Evolutionary conservation across 2,329 filamentous ascomycete species (phyloP).

Genomic region (Beauveria bassiana): DNA sequence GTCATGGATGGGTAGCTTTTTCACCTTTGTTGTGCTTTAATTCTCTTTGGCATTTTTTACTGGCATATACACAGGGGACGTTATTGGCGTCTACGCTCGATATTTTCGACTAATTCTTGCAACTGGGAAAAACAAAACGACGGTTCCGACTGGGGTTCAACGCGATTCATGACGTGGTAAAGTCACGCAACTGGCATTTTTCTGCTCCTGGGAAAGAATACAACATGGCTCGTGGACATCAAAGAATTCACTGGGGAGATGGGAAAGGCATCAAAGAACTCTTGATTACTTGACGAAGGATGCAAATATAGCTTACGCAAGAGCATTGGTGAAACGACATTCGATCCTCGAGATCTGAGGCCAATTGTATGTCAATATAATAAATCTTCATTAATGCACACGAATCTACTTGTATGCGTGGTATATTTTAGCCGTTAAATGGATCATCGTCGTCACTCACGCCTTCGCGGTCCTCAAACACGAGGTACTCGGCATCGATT

Average conservation of each 20-base stretch:
- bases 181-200: neutral
- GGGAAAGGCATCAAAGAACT: neutral
- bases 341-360: too few species aligned
- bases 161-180: neutral
- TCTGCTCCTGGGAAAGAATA: neutral
- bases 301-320: neutral
- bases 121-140: neutral
- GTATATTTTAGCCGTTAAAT: constrained; percentile 32
- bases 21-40: neutral
- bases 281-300: too few species aligned
- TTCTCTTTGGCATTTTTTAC: neutral
- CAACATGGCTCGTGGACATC: neutral
- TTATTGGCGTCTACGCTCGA: neutral
- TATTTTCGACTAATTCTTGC: neutral
- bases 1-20: neutral
- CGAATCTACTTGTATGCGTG: neutral
- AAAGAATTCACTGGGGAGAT: neutral
- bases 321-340: neutral
- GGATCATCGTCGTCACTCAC: constrained; percentile 49
- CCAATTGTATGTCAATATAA: neutral
- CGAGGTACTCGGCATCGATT: constrained; percentile 55
- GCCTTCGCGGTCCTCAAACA: constrained; percentile 67
- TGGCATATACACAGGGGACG: too few species aligned
- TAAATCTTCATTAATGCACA: constrained; percentile 15
- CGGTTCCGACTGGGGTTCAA: neutral